Evolutionary conservation across 768 basidiomycete species (phyloP).

Genomic region (Boletus subcaerulescens): DNA sequence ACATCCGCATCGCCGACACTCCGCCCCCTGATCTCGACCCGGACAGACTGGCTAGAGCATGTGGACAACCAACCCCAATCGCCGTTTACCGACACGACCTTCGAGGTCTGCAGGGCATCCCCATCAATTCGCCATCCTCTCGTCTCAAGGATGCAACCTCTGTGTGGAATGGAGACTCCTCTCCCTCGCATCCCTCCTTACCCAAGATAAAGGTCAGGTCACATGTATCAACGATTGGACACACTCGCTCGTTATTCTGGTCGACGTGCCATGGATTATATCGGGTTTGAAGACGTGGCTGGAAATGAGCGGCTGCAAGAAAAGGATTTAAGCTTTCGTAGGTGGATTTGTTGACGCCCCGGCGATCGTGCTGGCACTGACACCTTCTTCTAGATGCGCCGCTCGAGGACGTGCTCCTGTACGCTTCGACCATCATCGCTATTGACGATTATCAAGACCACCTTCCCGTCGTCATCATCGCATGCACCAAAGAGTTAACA

Average conservation of each 20-base stretch:
- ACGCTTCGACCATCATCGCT: constrained; percentile 32
- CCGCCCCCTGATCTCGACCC: constrained; percentile 29
- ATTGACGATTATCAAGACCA: constrained; percentile 38
- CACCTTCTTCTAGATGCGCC: constrained; percentile 27
- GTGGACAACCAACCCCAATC: constrained; percentile 17
- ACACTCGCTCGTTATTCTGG: constrained; percentile 18
- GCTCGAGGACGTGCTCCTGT: constrained; percentile 32
- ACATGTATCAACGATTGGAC: constrained; percentile 27
- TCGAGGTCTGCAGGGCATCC: not conserved
- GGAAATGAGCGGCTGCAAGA: constrained; percentile 16
- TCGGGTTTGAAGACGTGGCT: constrained; percentile 23
- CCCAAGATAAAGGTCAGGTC: constrained; percentile 20
- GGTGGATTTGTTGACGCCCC: constrained; percentile 3
- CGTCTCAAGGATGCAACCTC: not conserved
- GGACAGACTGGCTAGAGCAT: constrained; percentile 29
- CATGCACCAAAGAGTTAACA: constrained; percentile 46
- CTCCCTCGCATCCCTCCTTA: constrained; percentile 3
- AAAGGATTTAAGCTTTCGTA: constrained; percentile 26
- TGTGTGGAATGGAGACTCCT: not conserved
- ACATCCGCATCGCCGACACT: constrained; percentile 18
- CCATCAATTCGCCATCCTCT: not conserved
- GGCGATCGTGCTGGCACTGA: not conserved
- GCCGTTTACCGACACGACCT: constrained; percentile 6
- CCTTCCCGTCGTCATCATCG: constrained; percentile 38
- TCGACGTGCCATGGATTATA: constrained; percentile 28